Evolutionary conservation across 257 asterid genomes (phyloP), one percentile per base, ranked within the genome.

Genomic region (Craterostigma plantagineum): DNA sequence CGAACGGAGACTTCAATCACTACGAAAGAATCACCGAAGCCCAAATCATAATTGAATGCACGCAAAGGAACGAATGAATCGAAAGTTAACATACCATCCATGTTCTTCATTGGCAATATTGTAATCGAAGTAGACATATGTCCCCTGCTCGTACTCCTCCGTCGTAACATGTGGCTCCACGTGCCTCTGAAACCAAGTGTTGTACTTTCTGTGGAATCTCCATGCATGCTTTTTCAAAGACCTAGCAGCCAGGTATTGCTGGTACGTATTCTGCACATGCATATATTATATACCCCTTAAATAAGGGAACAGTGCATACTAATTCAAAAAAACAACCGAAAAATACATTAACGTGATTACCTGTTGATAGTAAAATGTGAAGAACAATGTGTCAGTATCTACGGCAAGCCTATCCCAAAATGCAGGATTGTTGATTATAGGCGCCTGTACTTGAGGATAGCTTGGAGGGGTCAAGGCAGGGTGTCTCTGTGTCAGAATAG

Each of bases 391-490:
- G 64, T 90, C 99, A 4, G 94, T 72, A 69, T 83, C 99, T 51
- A 84, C 75, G 57, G 95, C 99, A 38, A 90, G 87, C 9, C 95
- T 73, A 59, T 90, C 99, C 99, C 99, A 90, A 56, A 83, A 83
- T 56, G 87, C 92, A 56, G 99, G 99, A 61, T 90, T 79, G 50
- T 71, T 77, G 60, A 90, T 79, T 54, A 90, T 77, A 37, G 99
- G 99, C n/a, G 99, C 99, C 61, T 83, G 99, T 15, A 71, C 91
- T 69, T 90, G 99, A 62, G 99, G 99, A 59, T 79, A 90, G 59
- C 95, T 79, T 8, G 79, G 49, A 57, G 91, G 99, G 49, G 94
- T 77, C 49, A 55, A 65, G 13, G 71, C 72, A 14, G 95, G 99
- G 58, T 77, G 92, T 58, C 82, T 83, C 99, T 90, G 80, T 16